A percentile compares a stretch with the other conserved stretches of the same genome.
phyloP scores from a whole-genome alignment of 2,329 filamentous ascomycete species.

The Xylariaceae sp. region DNA sequence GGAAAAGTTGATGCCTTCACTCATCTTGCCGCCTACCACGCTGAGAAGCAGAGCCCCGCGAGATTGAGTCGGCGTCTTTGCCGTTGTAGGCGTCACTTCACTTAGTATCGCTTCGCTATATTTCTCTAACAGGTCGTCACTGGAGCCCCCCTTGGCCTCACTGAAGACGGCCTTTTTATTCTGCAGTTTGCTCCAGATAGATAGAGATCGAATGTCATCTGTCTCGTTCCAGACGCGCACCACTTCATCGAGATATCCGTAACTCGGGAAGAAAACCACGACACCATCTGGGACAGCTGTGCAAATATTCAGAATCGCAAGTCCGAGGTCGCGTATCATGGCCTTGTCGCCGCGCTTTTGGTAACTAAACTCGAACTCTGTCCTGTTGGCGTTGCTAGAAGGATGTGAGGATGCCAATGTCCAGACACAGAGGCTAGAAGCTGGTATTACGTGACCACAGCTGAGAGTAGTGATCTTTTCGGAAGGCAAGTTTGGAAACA shows the following conservation, averaged over 20 bases:
- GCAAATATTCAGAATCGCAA: constrained; percentile 66
- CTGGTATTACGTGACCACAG: constrained; percentile 89
- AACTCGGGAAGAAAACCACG: constrained; percentile 94
- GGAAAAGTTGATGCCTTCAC: constrained; percentile 97
- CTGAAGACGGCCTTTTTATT: constrained; percentile 58
- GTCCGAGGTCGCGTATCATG: constrained; percentile 70
- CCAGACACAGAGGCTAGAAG: constrained; percentile 73
- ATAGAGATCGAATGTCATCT: constrained; percentile 31
- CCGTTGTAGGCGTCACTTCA: constrained; percentile 29
- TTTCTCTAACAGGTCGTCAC: constrained; percentile 65
- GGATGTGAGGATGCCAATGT: constrained; percentile 51
- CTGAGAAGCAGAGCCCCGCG: constrained; percentile 76
- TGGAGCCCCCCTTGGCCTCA: constrained; percentile 49
- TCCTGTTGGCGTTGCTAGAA: constrained; percentile 12
- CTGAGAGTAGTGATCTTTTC: constrained; percentile 72
- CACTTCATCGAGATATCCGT: constrained; percentile 79
- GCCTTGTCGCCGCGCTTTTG: constrained; percentile 63
- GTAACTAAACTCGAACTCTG: constrained; percentile 80
- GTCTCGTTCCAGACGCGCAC: constrained; percentile 54
- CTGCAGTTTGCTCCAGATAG: constrained; percentile 55
- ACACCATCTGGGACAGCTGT: constrained; percentile 77
- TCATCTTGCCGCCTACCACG: constrained; percentile 90
- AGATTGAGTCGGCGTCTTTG: not conserved
- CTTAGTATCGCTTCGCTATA: constrained; percentile 66
- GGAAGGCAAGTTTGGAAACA: constrained; percentile 69